These are phyloP conservation scores for Scheffersomyces titani DNA, from an alignment of 1,139 yeast genomes.

Conservation along the genomic window DNA sequence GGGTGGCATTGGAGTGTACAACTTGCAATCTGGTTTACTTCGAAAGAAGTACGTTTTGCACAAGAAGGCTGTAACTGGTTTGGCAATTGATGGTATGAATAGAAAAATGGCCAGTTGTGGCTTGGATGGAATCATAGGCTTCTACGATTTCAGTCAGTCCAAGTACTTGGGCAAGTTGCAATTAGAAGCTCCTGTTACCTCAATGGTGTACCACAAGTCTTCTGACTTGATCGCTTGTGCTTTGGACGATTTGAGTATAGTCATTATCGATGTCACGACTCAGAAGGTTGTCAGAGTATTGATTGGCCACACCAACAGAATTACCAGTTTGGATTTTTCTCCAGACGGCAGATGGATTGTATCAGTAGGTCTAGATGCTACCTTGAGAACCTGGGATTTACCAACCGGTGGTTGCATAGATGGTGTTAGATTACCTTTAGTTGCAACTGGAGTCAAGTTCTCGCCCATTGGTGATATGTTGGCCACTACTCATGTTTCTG, in stretches of 20 bases:
- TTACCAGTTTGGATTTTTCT: conserved; percentile 86
- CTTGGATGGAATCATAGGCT: conserved; percentile 85
- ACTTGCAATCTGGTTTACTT: conserved; percentile 83
- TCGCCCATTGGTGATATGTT: conserved; percentile 89
- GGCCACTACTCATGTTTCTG: conserved; percentile 91
- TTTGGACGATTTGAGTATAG: conserved; percentile 82
- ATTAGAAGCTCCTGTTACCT: conserved; percentile 76
- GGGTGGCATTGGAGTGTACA: conserved; percentile 89
- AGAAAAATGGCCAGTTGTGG: conserved; percentile 84
- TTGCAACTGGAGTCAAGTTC: conserved; percentile 77
- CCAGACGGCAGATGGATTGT: conserved; percentile 97
- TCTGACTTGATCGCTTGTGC: conserved; percentile 87
- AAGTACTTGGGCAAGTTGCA: conserved; percentile 67
- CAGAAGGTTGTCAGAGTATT: conserved; percentile 82
- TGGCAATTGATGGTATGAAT: conserved; percentile 89
- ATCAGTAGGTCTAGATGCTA: conserved; percentile 79
- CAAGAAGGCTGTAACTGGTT: conserved; percentile 80
- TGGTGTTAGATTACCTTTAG: conserved; percentile 76
- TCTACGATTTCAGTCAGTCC: conserved; percentile 80
- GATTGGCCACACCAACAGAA: conserved; percentile 87
- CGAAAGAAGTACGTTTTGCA: conserved; percentile 72
- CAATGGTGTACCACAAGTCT: conserved; percentile 72
- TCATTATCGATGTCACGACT: conserved; percentile 79
- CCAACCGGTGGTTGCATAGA: conserved; percentile 98
- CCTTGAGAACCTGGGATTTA: conserved; percentile 95